Evolutionary conservation across 2,329 filamentous ascomycete species (phyloP).

Genomic region (Venturia aucupariae): DNA sequence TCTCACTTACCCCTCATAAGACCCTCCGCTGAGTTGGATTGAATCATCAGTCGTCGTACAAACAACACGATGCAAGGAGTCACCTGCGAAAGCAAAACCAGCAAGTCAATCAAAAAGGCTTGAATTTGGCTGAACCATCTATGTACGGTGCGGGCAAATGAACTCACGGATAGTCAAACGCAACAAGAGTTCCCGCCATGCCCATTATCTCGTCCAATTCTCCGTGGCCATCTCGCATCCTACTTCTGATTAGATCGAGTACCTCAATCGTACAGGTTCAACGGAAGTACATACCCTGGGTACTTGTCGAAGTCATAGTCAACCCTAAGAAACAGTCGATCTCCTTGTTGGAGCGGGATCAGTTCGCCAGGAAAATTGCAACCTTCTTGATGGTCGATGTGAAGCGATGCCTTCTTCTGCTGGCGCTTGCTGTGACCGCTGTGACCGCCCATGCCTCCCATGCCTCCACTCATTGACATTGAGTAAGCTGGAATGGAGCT

Average conservation of each 20-base stretch:
- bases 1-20: too few species aligned
- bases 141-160: not conserved
- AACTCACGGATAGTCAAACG: not conserved
- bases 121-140: not conserved
- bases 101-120: not conserved
- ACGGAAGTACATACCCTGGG: slow-evolving; percentile 6
- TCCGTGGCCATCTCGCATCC: slow-evolving; percentile 10
- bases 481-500: not conserved
- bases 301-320: slow-evolving; percentile 11
- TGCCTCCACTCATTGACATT: not conserved
- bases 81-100: too few species aligned
- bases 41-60: too few species aligned
- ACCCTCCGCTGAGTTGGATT: too few species aligned
- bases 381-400: slow-evolving; percentile 7
- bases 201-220: slow-evolving; percentile 12
- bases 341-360: slow-evolving; percentile 5
- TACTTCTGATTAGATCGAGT: not conserved
- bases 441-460: not conserved
- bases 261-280: not conserved
- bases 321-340: slow-evolving; percentile 7
- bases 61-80: too few species aligned
- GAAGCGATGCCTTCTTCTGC: not conserved
- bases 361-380: not conserved
- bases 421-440: not conserved
- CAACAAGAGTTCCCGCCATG: slow-evolving; percentile 4